Conservation (phyloP, 495 filamentous ascomycete species). For the Amorphotheca resinae region DNA sequence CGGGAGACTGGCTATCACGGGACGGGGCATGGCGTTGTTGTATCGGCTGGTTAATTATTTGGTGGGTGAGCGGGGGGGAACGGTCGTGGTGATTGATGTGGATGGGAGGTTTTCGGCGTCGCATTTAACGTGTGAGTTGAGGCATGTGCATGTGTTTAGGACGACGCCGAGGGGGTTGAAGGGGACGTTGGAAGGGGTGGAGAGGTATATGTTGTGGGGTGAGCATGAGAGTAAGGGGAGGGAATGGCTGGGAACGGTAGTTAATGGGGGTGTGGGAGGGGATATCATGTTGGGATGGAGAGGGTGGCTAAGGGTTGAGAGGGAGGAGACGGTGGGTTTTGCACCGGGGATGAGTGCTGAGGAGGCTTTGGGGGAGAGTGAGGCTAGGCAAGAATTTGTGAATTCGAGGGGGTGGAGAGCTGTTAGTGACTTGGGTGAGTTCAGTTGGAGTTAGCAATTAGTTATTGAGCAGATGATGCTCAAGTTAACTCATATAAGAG, state of each 20-base stretch:
- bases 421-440: slow-evolving; percentile 19
- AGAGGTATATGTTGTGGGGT: slow-evolving; percentile 37
- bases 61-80: slow-evolving; percentile 42
- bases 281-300: slow-evolving; percentile 31
- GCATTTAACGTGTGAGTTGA: slow-evolving; percentile 28
- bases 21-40: slow-evolving; percentile 54
- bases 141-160: slow-evolving; percentile 14
- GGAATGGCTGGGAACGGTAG: slow-evolving; percentile 38
- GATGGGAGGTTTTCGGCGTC: slow-evolving; percentile 53
- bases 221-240: slow-evolving; percentile 29
- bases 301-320: slow-evolving; percentile 36
- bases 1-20: slow-evolving; percentile 27
- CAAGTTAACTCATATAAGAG: no score
- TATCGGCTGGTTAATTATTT: slow-evolving; percentile 30
- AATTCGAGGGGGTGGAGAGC: slow-evolving; percentile 26
- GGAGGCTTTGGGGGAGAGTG: slow-evolving; percentile 41
- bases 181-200: slow-evolving; percentile 24
- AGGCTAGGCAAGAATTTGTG: slow-evolving; percentile 30
- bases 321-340: slow-evolving; percentile 30
- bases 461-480: no score
- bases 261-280: slow-evolving; percentile 26
- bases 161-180: slow-evolving; percentile 9
- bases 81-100: slow-evolving; percentile 59
- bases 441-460: slow-evolving; percentile 16
- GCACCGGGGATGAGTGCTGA: slow-evolving; percentile 38